Evolutionary conservation across 2,329 filamentous ascomycete genomes (phyloP).

Genomic region (Epichloe sibirici): DNA sequence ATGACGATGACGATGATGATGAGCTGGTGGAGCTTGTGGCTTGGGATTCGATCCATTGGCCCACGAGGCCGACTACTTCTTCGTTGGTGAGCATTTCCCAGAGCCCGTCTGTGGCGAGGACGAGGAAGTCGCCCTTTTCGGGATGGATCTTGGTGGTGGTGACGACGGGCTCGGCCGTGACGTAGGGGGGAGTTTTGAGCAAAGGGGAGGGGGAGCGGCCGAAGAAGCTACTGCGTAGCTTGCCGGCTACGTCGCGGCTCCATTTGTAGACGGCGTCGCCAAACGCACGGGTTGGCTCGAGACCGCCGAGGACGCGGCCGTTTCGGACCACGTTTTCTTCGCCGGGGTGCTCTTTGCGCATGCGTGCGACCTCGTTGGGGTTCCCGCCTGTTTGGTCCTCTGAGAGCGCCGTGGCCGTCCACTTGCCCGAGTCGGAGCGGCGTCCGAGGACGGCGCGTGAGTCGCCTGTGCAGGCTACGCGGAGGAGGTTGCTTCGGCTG

Average conservation of each 20-base stretch:
- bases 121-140: conserved; percentile 83
- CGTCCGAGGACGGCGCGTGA: conserved; percentile 89
- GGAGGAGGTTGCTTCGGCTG: conserved; percentile 68
- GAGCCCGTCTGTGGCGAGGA: conserved; percentile 90
- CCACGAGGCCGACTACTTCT: conserved; percentile 91
- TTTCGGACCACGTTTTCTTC: conserved; percentile 81
- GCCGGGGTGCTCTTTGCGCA: conserved; percentile 77
- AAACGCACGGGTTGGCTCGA: conserved; percentile 90
- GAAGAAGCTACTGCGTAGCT: conserved; percentile 78
- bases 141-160: conserved; percentile 89
- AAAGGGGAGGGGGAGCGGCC: conserved; percentile 69
- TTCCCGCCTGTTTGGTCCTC: conserved; percentile 91
- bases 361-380: conserved; percentile 66
- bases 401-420: conserved; percentile 81
- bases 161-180: conserved; percentile 89
- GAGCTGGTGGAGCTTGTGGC: conserved; percentile 21
- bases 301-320: conserved; percentile 78
- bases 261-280: conserved; percentile 97
- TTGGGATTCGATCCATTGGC: conserved; percentile 89
- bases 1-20: neutral
- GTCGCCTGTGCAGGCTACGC: conserved; percentile 93
- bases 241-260: conserved; percentile 71
- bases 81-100: conserved; percentile 99
- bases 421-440: conserved; percentile 67
- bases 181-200: conserved; percentile 76